Evolutionary conservation across 257 asterid genomes (phyloP), one percentile per base, ranked within the genome.

Genomic region (Solanum virginianum): DNA sequence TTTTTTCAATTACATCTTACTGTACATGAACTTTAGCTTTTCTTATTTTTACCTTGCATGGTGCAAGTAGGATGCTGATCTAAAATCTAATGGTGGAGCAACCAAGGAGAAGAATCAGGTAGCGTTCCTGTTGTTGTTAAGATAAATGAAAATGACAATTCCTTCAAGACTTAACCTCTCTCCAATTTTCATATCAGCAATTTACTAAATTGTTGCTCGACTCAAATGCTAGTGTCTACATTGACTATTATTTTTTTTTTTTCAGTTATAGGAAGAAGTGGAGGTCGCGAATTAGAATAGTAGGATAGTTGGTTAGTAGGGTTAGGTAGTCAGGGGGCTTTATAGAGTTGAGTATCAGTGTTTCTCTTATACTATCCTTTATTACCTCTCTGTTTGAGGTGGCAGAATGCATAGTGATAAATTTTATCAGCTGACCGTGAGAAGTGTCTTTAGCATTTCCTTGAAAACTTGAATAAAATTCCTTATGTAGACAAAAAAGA

Each of bases 11-110:
- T 22, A 60, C 29, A 24, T 54, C 36, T 70, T 71, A 72, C 82
- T 84, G 29, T 53, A 32, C 81, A 63, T 85, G 80, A 77, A 88
- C 56, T 29, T 75, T 60, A 56, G 22, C 26, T 77, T 86, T 80
- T 83, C 90, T 90, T 71, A 87, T 74, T 83, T 66, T 84, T 83
- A 79, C 32, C 80, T 83, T 84, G 77, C 55, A 56, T 90, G 87
- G 54, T 86, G 68, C 71, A 62, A 87, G 85, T 87, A 97, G 99
- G 90, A 94, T 74, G 98, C 94, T 87, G 97, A 92, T 90, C 41
- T 89, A 18, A 94, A 94, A 92, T 86, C 90, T 81, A 92, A 90
- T 49, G 92, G 92, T 85, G 94, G 87, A 87, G 90, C 84, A 69
- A 81, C 91, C 71, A 94, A 81, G 88, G 94, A 81, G 87, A 89